Percentiles rank a stretch among this genome's conserved stretches.
Evolutionary conservation across 2,329 filamentous ascomycete genomes (phyloP).

Genomic region (Shiraia bambusicola): DNA sequence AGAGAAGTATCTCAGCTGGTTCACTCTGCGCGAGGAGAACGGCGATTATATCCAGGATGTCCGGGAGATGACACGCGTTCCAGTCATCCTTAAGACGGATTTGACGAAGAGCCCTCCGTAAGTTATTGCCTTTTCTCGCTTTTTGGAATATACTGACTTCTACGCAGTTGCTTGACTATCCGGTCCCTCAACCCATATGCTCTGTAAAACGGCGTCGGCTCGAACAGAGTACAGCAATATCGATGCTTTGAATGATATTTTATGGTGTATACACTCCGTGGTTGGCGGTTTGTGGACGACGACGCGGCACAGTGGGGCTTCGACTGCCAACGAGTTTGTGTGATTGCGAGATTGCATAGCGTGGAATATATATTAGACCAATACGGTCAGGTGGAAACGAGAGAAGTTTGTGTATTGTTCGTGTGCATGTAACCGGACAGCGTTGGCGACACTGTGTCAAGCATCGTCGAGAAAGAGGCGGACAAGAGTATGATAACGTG

Average conservation of each 20-base stretch:
- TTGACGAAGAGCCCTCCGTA: slow-evolving; percentile 98
- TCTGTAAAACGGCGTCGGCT: slow-evolving; percentile 39
- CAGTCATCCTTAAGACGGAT: slow-evolving; percentile 98
- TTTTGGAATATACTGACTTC: slow-evolving; percentile 17
- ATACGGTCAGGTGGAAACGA: slow-evolving; percentile 15
- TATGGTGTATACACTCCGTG: not conserved
- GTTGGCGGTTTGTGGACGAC: not conserved
- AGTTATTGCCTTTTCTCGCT: slow-evolving; percentile 51
- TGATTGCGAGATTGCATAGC: slow-evolving; percentile 37
- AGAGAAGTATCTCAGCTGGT: slow-evolving; percentile 92
- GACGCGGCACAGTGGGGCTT: slow-evolving; percentile 9
- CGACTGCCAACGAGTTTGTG: slow-evolving; percentile 26
- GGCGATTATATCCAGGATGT: slow-evolving; percentile 98
- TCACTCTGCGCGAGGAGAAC: slow-evolving; percentile 85
- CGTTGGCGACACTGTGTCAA: slow-evolving; percentile 21
- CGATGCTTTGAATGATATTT: slow-evolving; percentile 1
- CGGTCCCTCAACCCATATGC: slow-evolving; percentile 80
- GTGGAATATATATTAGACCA: slow-evolving; percentile 29
- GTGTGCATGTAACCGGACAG: slow-evolving; percentile 28
- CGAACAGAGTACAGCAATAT: slow-evolving; percentile 1
- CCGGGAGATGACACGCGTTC: slow-evolving; percentile 93
- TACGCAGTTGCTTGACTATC: slow-evolving; percentile 73
- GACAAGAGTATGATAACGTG: slow-evolving; percentile 36
- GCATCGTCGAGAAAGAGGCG: slow-evolving; percentile 11
- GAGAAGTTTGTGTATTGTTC: slow-evolving; percentile 35